Conservation (phyloP, 345 rosid genomes). For the Isatis tinctoria region DNA sequence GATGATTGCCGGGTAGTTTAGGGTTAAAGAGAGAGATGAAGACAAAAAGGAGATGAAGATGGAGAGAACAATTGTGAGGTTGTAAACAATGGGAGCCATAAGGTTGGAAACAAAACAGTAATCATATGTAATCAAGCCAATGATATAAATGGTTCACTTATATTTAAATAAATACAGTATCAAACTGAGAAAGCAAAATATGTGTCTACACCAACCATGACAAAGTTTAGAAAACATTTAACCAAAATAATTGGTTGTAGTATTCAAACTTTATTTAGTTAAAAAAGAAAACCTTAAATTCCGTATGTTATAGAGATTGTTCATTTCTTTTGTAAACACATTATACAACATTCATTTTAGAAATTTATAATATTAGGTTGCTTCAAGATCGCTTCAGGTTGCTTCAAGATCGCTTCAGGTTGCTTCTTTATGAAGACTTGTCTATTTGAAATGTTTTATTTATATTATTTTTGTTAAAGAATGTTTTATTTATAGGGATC, state of each 20-base stretch:
- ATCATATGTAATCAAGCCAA: not conserved
- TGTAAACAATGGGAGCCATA: constrained; percentile 22
- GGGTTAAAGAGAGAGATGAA: constrained; percentile 37
- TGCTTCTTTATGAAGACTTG: not conserved
- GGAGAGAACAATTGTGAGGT: constrained; percentile 22
- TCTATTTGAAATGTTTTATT: not conserved
- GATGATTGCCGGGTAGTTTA: constrained; percentile 62
- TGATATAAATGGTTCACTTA: not conserved
- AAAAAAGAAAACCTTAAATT: not conserved
- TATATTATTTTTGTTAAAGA: not conserved
- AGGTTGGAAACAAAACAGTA: not conserved
- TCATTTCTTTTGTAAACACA: not conserved
- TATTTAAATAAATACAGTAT: not conserved
- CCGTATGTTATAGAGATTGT: not conserved
- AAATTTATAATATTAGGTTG: not conserved
- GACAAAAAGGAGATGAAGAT: constrained; percentile 29
- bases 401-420: not conserved
- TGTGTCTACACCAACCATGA: not conserved
- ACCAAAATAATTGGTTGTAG: not conserved
- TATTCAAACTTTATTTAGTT: not conserved
- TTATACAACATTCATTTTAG: not conserved
- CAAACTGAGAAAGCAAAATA: not conserved
- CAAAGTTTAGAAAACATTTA: not conserved
- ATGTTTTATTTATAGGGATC: not conserved
- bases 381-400: not conserved